Base-by-base conservation (phyloP, 768 basidiomycete species). In the Boletus barrowsii region DNA sequence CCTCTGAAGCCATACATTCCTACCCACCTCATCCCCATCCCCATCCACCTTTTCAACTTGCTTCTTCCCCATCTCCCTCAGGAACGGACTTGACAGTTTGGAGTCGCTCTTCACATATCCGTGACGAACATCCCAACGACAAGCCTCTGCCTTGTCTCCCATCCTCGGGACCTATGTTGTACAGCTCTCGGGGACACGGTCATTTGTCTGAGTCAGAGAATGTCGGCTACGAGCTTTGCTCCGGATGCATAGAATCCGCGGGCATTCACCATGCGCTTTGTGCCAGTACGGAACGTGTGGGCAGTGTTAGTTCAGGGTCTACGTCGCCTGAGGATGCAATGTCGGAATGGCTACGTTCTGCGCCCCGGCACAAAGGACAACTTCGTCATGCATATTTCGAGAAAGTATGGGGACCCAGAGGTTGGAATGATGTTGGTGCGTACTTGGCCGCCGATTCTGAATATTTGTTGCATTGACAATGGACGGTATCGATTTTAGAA, bases 351-450 rank as follows among this genome's bases (percentile, higher is more conserved):
- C 72, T 82, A 57, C 75, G 88, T 36, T 80, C 84, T 30, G 84
- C 87, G 2, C 88, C 89, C 1, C 83, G 81, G 46, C 74, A 74
- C 61, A 91, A 90, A 68, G 90, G 90, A 14, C 81, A 88, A 56
- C 69, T 87, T 45, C 80, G 94, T 11, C 94, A 98, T 67, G 87
- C 90, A 2, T 98, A 88, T 66, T 71, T 82, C 42, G 94, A 96
- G 72, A 90, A 90, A 68, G 78, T 88, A 3, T 97, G 94, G 95
- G 85, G 85, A 1, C 80, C 79, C 32, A 72, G 74, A 40, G 89
- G 90, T 1, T 97, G 95, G 95, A 84, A 84, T 53, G 90, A 93
- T 65, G 85, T 97, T 49, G 90, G 93, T 93, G 65, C 57, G 88
- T 79, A 42, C 37, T 43, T 18, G 35, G 42, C 32, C 13, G 40